Evolutionary conservation across 768 basidiomycete species (phyloP).

Genomic region (Boletus vermiculosoides): DNA sequence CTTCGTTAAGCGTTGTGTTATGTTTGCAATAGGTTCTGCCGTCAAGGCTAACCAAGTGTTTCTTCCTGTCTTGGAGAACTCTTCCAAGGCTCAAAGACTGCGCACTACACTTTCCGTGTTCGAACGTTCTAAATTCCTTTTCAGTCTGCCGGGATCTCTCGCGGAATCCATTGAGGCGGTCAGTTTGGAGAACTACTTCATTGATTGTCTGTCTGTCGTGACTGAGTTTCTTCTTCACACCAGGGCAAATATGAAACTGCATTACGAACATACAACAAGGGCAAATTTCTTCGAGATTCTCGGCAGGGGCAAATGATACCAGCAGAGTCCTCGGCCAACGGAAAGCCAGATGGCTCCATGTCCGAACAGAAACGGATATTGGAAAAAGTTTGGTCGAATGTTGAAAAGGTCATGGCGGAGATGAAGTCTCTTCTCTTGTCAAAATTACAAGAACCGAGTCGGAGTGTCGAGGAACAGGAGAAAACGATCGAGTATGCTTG

Average conservation of each 20-base stretch:
- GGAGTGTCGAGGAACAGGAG: constrained; percentile 91
- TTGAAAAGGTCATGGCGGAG: constrained; percentile 92
- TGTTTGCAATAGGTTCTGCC: constrained; percentile 62
- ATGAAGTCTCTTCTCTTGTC: constrained; percentile 76
- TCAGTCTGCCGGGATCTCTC: constrained; percentile 92
- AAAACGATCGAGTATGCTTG: constrained; percentile 86
- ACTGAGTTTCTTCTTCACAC: background rate
- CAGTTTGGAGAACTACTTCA: constrained; percentile 24
- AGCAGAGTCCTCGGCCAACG: constrained; percentile 60
- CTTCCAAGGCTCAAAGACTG: constrained; percentile 90
- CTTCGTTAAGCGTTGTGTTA: constrained; percentile 4
- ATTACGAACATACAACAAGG: constrained; percentile 95
- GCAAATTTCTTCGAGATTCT: constrained; percentile 84
- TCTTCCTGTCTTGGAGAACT: constrained; percentile 92
- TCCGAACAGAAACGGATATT: constrained; percentile 89
- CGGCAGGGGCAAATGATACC: constrained; percentile 85
- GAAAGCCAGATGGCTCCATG: constrained; percentile 45
- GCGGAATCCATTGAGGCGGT: constrained; percentile 89
- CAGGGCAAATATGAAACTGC: constrained; percentile 94
- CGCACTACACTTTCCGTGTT: constrained; percentile 93
- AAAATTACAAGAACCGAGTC: constrained; percentile 77
- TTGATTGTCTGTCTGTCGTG: background rate
- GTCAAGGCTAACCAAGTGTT: constrained; percentile 95
- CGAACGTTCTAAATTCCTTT: constrained; percentile 96
- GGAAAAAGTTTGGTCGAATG: constrained; percentile 93